These are phyloP conservation scores for Rhodotorula paludigena DNA, from an alignment of 768 basidiomycete genomes.

Conservation along the genomic window DNA sequence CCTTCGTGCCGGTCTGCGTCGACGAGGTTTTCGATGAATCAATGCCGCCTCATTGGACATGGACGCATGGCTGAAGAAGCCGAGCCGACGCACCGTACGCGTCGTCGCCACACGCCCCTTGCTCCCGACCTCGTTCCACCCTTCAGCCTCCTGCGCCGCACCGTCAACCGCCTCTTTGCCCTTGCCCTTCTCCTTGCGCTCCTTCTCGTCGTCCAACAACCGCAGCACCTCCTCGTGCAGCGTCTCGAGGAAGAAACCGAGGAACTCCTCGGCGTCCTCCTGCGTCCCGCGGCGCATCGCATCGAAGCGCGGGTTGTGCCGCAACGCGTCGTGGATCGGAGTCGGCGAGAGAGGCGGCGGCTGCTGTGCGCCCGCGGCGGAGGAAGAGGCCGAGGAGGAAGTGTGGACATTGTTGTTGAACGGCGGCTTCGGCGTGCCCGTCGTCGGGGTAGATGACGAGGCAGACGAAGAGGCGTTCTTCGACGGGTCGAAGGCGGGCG, in stretches of 20 bases:
- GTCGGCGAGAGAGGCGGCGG: constrained; percentile 55
- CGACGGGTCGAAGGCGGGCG: constrained; percentile 13
- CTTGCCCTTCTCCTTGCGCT: constrained; percentile 44
- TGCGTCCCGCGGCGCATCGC: constrained; percentile 91
- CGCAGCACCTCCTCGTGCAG: constrained; percentile 83
- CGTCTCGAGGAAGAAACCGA: constrained; percentile 94
- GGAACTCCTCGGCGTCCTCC: constrained; percentile 96
- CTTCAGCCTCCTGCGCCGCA: constrained; percentile 52
- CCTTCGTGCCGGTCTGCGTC: constrained; percentile 64
- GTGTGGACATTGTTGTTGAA: constrained; percentile 6
- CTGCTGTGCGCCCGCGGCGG: constrained; percentile 36
- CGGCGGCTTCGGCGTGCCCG: neutral
- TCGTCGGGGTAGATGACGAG: constrained; percentile 36
- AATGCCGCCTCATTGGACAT: too few species aligned
- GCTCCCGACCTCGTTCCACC: constrained; percentile 90
- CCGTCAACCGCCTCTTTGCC: constrained; percentile 44
- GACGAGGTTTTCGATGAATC: neutral
- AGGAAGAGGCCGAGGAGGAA: constrained; percentile 40
- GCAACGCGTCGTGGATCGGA: constrained; percentile 85
- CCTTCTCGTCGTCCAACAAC: constrained; percentile 16
- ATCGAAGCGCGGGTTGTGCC: constrained; percentile 87
- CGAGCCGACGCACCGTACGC: constrained; percentile 58
- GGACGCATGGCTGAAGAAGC: too few species aligned
- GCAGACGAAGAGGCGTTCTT: constrained; percentile 46
- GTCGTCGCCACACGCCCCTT: constrained; percentile 75